phyloP scores from a whole-genome alignment of 1,284 basidiomycete species.

The Ustilago vetiveriae region DNA sequence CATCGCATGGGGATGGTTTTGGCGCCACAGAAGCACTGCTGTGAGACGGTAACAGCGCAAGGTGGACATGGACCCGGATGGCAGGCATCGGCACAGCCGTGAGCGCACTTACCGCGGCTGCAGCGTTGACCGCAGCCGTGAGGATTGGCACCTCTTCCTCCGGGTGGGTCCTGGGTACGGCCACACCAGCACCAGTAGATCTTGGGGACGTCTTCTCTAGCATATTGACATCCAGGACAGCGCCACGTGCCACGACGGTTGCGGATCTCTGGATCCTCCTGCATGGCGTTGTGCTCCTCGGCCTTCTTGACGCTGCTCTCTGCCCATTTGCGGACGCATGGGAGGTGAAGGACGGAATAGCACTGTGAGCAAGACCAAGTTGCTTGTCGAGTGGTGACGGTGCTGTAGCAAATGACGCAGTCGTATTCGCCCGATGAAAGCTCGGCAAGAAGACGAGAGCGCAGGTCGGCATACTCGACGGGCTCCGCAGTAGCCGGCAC shows the following conservation, averaged over 20 bases:
- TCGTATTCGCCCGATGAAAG: slow-evolving; percentile 62
- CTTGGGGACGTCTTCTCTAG: slow-evolving; percentile 57
- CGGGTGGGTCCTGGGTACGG: slow-evolving; percentile 48
- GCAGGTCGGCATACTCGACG: slow-evolving; percentile 59
- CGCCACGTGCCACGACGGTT: slow-evolving; percentile 60
- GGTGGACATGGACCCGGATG: slow-evolving; percentile 66
- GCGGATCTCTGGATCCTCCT: slow-evolving; percentile 62
- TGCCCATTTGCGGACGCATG: slow-evolving; percentile 64
- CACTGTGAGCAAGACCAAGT: slow-evolving; percentile 65
- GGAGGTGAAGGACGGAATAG: slow-evolving; percentile 61
- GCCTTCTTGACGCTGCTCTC: slow-evolving; percentile 61
- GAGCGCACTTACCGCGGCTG: slow-evolving; percentile 53
- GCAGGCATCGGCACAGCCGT: slow-evolving; percentile 61
- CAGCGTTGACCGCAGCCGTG: slow-evolving; percentile 63
- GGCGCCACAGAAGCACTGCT: slow-evolving; percentile 63
- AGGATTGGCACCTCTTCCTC: slow-evolving; percentile 45
- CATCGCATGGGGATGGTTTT: slow-evolving; percentile 56
- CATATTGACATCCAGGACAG: slow-evolving; percentile 64
- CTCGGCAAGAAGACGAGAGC: slow-evolving; percentile 60
- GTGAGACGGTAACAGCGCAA: slow-evolving; percentile 60
- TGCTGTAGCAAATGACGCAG: slow-evolving; percentile 64
- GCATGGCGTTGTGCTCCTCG: slow-evolving; percentile 64
- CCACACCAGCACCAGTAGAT: slow-evolving; percentile 65
- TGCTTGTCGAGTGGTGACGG: slow-evolving; percentile 54
- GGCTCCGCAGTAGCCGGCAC: slow-evolving; percentile 24